Conservation (phyloP, 2,329 filamentous ascomycete species). For the Pseudogymnoascus sp. region DNA sequence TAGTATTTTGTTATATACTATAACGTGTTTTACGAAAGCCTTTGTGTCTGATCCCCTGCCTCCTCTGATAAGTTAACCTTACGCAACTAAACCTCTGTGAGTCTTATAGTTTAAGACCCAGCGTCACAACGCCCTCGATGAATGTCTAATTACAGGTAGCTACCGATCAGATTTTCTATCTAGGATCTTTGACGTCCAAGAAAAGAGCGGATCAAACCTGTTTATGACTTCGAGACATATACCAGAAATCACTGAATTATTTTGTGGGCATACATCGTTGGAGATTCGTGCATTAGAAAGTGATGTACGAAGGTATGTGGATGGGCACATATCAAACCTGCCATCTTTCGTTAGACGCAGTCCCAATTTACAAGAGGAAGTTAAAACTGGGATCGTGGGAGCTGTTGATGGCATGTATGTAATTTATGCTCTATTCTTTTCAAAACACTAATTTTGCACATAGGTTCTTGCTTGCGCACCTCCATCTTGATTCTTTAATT, state of each 20-base stretch:
- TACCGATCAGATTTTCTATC: background rate
- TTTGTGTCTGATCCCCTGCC: too few species aligned
- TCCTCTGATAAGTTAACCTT: too few species aligned
- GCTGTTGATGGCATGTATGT: conserved; percentile 28
- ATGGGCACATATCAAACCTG: conserved; percentile 19
- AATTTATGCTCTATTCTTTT: background rate
- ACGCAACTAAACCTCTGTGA: too few species aligned
- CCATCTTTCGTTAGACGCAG: conserved; percentile 15
- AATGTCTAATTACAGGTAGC: conserved; percentile 10
- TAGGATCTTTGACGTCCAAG: conserved; percentile 21
- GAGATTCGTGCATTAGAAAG: conserved; percentile 26
- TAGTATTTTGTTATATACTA: too few species aligned
- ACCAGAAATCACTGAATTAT: conserved; percentile 19
- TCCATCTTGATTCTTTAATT: conserved; percentile 26
- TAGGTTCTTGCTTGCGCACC: conserved; percentile 30
- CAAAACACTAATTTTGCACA: conserved; percentile 6
- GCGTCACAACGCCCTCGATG: too few species aligned
- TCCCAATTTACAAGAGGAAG: conserved; percentile 17
- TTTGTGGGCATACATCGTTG: conserved; percentile 15
- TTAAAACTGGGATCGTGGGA: conserved; percentile 18
- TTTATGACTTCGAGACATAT: conserved; percentile 28
- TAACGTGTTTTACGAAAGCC: too few species aligned
- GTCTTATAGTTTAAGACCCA: too few species aligned
- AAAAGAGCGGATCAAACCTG: conserved; percentile 17
- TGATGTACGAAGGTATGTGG: conserved; percentile 26